Conservation (phyloP, 2,329 filamentous ascomycete species). For the Xylariales sp. region DNA sequence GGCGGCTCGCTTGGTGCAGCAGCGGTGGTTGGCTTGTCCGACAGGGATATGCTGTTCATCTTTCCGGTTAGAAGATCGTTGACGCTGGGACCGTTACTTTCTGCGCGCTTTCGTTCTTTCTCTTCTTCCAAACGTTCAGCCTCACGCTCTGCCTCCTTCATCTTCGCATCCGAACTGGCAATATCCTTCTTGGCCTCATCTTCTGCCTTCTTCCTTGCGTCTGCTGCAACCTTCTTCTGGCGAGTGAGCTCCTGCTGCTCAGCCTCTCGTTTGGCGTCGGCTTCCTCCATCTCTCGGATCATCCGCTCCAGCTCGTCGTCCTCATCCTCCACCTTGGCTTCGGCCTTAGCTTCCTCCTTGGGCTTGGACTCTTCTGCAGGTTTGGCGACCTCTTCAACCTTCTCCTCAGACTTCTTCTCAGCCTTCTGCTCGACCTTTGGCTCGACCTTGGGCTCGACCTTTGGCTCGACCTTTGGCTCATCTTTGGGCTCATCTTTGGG, state of each 20-base stretch:
- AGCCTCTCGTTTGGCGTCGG: constrained; percentile 45
- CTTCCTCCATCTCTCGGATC: constrained; percentile 59
- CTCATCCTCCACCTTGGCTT: constrained; percentile 29
- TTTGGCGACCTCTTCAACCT: neutral
- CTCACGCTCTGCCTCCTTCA: constrained; percentile 68
- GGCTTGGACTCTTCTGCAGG: neutral
- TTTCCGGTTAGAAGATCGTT: constrained; percentile 46
- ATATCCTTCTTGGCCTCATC: constrained; percentile 41
- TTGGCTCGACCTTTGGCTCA: constrained; percentile 20
- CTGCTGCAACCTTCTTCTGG: constrained; percentile 39
- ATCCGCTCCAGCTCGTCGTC: constrained; percentile 57
- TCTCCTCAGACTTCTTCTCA: constrained; percentile 10
- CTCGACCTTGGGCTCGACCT: constrained; percentile 13
- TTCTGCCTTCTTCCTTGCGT: constrained; percentile 36
- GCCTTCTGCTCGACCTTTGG: constrained; percentile 17
- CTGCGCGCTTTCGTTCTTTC: constrained; percentile 52
- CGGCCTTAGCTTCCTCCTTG: constrained; percentile 19
- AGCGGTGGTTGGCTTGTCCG: constrained; percentile 30
- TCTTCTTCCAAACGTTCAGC: constrained; percentile 71
- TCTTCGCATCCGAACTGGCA: constrained; percentile 58
- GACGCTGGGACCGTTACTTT: constrained; percentile 44
- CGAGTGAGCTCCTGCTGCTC: constrained; percentile 39
- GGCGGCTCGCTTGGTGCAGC: constrained; percentile 33
- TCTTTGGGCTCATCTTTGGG: constrained; percentile 20
- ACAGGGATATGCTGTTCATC: constrained; percentile 20